Evolutionary conservation across 305 asterid species (phyloP).

Genomic region (Rubia tinctorum): DNA sequence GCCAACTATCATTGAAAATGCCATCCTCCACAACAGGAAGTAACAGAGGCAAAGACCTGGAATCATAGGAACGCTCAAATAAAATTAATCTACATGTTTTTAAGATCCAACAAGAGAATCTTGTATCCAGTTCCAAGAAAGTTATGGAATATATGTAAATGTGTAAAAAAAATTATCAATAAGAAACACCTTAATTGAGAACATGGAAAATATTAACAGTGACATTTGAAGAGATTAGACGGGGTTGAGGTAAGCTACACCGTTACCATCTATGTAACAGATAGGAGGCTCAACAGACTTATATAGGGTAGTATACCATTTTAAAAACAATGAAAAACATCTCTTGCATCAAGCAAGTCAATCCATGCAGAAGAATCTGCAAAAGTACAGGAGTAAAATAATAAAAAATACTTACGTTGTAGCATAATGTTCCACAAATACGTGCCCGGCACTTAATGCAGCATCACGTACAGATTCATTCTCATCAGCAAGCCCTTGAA

Average conservation of each 20-base stretch:
- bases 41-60: constrained; percentile 93
- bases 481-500: constrained; percentile 97
- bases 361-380: constrained; percentile 1
- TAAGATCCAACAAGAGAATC: background rate
- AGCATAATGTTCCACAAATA: constrained; percentile 97
- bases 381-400: constrained; percentile 15
- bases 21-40: constrained; percentile 99
- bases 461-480: constrained; percentile 99
- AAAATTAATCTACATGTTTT: background rate
- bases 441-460: constrained; percentile 99
- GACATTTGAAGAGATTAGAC: background rate
- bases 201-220: background rate
- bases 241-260: background rate
- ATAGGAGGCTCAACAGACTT: background rate
- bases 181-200: background rate
- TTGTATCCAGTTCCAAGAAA: background rate
- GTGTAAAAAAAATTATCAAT: background rate
- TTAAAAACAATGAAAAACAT: background rate
- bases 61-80: constrained; percentile 7
- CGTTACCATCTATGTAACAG: too few relatives aligned
- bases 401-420: constrained; percentile 64
- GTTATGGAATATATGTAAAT: background rate
- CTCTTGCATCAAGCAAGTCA: background rate
- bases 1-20: constrained; percentile 98
- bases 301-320: background rate